Conservation (phyloP, 345 rosid genomes). For the Salix caprea region DNA sequence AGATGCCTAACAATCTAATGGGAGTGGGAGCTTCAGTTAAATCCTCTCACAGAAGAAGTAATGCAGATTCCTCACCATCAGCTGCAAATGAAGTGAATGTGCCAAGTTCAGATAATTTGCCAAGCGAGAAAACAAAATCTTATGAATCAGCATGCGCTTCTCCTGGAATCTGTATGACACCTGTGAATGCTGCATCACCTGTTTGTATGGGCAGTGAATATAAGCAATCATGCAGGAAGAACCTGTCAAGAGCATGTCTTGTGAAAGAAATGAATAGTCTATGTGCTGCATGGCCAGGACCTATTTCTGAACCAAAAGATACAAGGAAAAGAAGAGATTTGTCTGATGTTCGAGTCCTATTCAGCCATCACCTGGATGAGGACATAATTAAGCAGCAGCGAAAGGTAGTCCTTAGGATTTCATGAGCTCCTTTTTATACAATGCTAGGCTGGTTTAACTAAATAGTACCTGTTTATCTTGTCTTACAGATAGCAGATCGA, state of each 20-base stretch:
- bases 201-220: slow-evolving; percentile 80
- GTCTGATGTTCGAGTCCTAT: slow-evolving; percentile 56
- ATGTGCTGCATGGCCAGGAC: slow-evolving; percentile 29
- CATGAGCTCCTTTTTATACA: not conserved
- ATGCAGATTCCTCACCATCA: slow-evolving; percentile 14
- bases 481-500: slow-evolving; percentile 59
- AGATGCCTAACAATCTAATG: slow-evolving; percentile 4
- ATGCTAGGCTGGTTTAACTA: slow-evolving; percentile 9
- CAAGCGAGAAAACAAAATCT: slow-evolving; percentile 23
- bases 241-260: slow-evolving; percentile 38
- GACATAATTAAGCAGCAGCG: slow-evolving; percentile 66
- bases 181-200: slow-evolving; percentile 60
- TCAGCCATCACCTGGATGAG: slow-evolving; percentile 86
- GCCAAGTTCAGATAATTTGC: slow-evolving; percentile 19
- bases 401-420: slow-evolving; percentile 49
- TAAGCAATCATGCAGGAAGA: slow-evolving; percentile 53
- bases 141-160: slow-evolving; percentile 26
- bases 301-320: slow-evolving; percentile 44
- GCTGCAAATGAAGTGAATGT: slow-evolving; percentile 19
- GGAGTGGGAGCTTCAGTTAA: slow-evolving; percentile 6
- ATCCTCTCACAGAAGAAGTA: slow-evolving; percentile 6
- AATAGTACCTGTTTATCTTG: slow-evolving; percentile 9
- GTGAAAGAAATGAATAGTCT: slow-evolving; percentile 49
- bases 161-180: slow-evolving; percentile 33
- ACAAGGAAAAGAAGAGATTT: slow-evolving; percentile 72